Evolutionary conservation across 1,284 basidiomycete species (phyloP), one percentile per base, ranked within the genome.

Genomic region (Ceratobasidium sp.): DNA sequence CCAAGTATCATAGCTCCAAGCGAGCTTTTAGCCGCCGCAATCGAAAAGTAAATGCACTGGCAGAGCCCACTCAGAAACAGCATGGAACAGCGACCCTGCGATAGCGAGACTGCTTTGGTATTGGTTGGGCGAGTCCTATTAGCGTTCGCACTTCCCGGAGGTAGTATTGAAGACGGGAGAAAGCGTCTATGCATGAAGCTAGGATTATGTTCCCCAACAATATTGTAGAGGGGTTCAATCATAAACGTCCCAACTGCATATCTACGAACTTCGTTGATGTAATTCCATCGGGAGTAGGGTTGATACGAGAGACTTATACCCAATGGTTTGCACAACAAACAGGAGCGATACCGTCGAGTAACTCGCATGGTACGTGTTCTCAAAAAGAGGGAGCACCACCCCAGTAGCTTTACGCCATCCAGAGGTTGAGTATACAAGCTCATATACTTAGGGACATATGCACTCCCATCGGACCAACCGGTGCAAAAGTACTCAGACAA

Each of bases 401-500:
- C 84, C 84, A 37, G 84, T 84, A 26, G 83, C 84, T 84, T 61
- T 26, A 54, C 51, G 26, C 37, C 17, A 20, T 37, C 0, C n/a
- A 26, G 7, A 39, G 42, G 17, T n/a, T 58, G 17, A 58, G 56
- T 31, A 58, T 35, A 13, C 63, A 35, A n/a, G 28, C 10, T 15
- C 20, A 15, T 13, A 33, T 33, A 31, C 5, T 54, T 23, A 35
- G 64, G 49, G 37, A 47, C 31, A 28, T 39, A 81, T 83, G 77
- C 77, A 89, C 89, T 86, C 82, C 89, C 89, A 78, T 90, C 89
- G 61, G 86, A 88, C 89, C 89, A 90, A 20, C 89, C 89, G 13
- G 69, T 31, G 49, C 66, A 76, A 51, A 77, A 77, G 65, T 71
- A 77, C 3, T 61, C 73, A 75, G 65, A 75, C 26, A 75, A 75